Conservation (phyloP, 495 filamentous ascomycete genomes). For the Chaetomium cochliodes region DNA sequence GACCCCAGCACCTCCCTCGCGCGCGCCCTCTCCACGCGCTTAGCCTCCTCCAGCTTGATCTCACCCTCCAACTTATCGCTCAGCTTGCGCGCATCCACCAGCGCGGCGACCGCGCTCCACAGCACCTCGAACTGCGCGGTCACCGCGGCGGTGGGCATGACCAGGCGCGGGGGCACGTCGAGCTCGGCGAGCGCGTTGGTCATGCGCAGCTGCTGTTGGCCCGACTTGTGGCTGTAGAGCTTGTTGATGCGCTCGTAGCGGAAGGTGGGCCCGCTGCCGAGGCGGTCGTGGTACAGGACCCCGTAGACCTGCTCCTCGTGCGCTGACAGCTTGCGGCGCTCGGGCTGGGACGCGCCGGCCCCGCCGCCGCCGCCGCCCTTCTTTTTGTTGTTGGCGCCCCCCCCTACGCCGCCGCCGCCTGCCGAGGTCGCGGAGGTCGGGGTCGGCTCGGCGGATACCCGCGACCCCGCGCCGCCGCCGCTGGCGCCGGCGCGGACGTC, state of each 20-base stretch:
- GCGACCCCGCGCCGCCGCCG: slow-evolving; percentile 18
- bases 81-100: slow-evolving; percentile 81
- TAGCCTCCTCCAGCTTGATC: slow-evolving; percentile 67
- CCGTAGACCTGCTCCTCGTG: slow-evolving; percentile 77
- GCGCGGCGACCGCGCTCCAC: slow-evolving; percentile 65
- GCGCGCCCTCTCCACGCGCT: slow-evolving; percentile 60
- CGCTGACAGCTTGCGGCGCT: slow-evolving; percentile 66
- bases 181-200: slow-evolving; percentile 73
- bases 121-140: slow-evolving; percentile 79
- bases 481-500: slow-evolving; percentile 38
- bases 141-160: slow-evolving; percentile 82
- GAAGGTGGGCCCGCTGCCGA: slow-evolving; percentile 71
- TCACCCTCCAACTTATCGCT: slow-evolving; percentile 84
- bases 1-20: slow-evolving; percentile 23
- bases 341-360: slow-evolving; percentile 43
- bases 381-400: slow-evolving; percentile 51
- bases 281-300: slow-evolving; percentile 80
- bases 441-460: slow-evolving; percentile 35
- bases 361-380: slow-evolving; percentile 42
- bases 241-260: slow-evolving; percentile 81
- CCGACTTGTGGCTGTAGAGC: slow-evolving; percentile 76
- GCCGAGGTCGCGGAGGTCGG: slow-evolving; percentile 29
- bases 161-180: slow-evolving; percentile 70
- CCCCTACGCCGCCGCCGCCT: slow-evolving; percentile 8
- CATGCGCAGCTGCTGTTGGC: slow-evolving; percentile 78